Conservation (phyloP, 2,329 filamentous ascomycete genomes). For the Cladosporium colombiae region DNA sequence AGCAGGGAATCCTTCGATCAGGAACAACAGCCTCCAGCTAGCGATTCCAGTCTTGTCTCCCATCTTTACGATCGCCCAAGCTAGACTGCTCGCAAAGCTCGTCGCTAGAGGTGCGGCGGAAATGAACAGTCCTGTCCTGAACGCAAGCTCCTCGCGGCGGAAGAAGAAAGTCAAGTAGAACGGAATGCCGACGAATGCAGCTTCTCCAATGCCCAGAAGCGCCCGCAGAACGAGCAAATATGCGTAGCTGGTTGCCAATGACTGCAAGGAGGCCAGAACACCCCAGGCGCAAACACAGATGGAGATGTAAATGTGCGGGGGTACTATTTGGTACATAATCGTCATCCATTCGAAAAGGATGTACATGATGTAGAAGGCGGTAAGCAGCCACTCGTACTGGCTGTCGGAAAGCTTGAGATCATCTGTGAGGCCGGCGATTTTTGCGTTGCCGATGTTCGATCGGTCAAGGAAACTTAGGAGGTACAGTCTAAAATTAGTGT, state of each 20-base stretch:
- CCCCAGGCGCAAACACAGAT: conserved; percentile 77
- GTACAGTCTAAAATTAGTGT: conserved; percentile 55
- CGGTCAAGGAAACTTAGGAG: conserved; percentile 83
- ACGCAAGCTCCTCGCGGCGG: conserved; percentile 71
- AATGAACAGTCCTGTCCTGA: conserved; percentile 83
- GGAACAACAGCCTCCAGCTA: conserved; percentile 81
- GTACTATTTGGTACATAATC: conserved; percentile 56
- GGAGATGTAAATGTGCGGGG: conserved; percentile 62
- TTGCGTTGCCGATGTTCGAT: conserved; percentile 56
- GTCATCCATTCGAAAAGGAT: conserved; percentile 69
- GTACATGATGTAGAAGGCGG: conserved; percentile 65
- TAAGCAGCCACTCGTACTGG: conserved; percentile 64
- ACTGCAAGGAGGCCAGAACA: conserved; percentile 71
- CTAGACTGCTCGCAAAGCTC: conserved; percentile 73
- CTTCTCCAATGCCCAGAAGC: conserved; percentile 59
- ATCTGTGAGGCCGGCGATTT: conserved; percentile 57
- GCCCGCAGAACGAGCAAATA: conserved; percentile 63
- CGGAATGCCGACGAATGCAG: conserved; percentile 65
- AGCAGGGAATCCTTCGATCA: conserved; percentile 82
- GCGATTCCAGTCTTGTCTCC: conserved; percentile 68
- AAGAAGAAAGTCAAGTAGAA: conserved; percentile 68
- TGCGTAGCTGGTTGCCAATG: conserved; percentile 48
- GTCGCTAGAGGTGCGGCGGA: conserved; percentile 67
- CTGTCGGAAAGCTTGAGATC: conserved; percentile 56
- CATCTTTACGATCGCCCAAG: conserved; percentile 73